Evolutionary conservation across 129 eudicot genomes (phyloP), one percentile per base, ranked within the genome.

Genomic region (Ambrosia artemisiifolia): DNA sequence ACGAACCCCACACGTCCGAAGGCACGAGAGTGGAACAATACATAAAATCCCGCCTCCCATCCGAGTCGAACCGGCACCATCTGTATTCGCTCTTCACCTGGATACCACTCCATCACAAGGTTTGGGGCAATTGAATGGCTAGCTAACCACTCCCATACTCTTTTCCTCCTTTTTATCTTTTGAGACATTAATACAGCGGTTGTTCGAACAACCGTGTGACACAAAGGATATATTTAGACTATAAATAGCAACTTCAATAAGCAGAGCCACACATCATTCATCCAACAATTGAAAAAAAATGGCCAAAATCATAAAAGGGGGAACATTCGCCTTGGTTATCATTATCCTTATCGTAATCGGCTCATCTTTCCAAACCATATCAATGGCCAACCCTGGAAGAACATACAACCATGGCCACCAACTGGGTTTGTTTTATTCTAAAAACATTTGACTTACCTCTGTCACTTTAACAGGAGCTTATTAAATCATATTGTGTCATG

Each of bases 401-500:
- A 69, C 75, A 13, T 40, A 68, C 43, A 69, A 46, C 32, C 75
- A 4, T 19, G 63, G 17, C 14, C 81, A 75, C 11, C 70, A 60
- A 69, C 81, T 76, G 14, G 81, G 81, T 76, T 60, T 13, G 70
- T 74, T 74, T 57, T 24, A 24, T 62, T 61, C 20, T 40, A 18
- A 30, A 59, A 24, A 72, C 68, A 38, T 43, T 13, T 28, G 3
- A 12, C 28, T 24, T 24, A 24, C 28, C 28, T 24, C 28, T 24
- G 28, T 24, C 28, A 24, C 28, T 60, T 6, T 9, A 6, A 42
- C 18, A 6, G 1, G 9, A 17, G 6, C 8, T 18, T 6, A 67
- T 14, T 36, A 53, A 9, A 19, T 55, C 62, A 55, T 13, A 54
- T 54, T 18, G 13, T 48, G 17, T 3, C 18, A 48, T 19, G 6